A percentile compares a stretch with the other conserved stretches of the same genome.
Evolutionary conservation across 106 monocot species (phyloP).

Genomic region (Dendrobium huoshanense): DNA sequence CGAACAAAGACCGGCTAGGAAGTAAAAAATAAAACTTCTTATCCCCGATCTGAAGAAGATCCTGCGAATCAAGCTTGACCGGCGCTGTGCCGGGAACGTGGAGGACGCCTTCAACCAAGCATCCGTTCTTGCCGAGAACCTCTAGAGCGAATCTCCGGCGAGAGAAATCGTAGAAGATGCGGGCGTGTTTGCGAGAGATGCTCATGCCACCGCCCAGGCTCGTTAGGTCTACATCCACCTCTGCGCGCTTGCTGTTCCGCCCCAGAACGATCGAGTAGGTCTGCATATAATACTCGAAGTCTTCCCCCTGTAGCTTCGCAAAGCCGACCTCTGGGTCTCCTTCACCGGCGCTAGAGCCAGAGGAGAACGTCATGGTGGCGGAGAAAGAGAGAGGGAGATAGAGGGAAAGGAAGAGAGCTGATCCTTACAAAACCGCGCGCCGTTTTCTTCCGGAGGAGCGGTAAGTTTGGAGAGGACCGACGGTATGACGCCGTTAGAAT

Average conservation of each 20-base stretch:
- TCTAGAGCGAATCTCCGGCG: conserved; percentile 80
- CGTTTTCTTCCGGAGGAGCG: background rate
- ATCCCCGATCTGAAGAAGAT: conserved; percentile 92
- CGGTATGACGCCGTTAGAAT: background rate
- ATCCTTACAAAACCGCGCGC: background rate
- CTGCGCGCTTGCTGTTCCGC: conserved; percentile 75
- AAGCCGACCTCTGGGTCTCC: conserved; percentile 63
- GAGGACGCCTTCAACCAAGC: conserved; percentile 87
- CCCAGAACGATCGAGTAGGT: conserved; percentile 91
- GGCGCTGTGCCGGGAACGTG: conserved; percentile 70
- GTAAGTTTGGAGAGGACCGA: too few relatives aligned
- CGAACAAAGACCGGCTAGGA: conserved; percentile 55
- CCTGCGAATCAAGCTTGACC: conserved; percentile 89
- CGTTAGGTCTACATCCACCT: conserved; percentile 79
- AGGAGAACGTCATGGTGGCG: background rate
- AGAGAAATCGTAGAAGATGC: conserved; percentile 87
- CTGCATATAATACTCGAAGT: conserved; percentile 98
- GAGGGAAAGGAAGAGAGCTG: background rate
- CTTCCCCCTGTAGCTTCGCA: conserved; percentile 91
- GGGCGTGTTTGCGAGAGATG: conserved; percentile 82
- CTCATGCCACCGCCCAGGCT: conserved; percentile 79
- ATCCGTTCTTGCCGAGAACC: conserved; percentile 92
- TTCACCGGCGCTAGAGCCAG: conserved; percentile 4
- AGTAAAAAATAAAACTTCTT: conserved; percentile 78
- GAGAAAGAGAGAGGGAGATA: background rate